Conservation (phyloP, 2,329 filamentous ascomycete genomes). For the Colletotrichum filicis region DNA sequence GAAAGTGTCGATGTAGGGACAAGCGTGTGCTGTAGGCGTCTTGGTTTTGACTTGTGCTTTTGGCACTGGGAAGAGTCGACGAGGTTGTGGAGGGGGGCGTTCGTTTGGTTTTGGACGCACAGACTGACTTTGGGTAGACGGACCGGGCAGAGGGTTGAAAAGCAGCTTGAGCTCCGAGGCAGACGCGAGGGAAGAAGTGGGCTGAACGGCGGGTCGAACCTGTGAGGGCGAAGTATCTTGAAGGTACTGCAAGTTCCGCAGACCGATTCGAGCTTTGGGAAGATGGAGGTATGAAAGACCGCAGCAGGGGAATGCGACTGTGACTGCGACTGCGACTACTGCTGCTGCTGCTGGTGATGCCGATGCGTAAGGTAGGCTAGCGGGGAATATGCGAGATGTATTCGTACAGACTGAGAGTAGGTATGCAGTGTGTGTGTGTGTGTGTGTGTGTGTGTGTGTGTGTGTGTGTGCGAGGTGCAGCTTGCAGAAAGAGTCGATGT, state of each 20-base stretch:
- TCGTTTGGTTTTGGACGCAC: conserved; percentile 29
- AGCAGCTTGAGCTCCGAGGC: conserved; percentile 27
- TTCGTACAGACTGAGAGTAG: too few relatives aligned
- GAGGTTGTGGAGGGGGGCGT: neutral
- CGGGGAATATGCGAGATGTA: neutral
- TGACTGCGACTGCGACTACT: neutral
- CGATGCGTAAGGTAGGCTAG: neutral
- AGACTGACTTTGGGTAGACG: conserved; percentile 23
- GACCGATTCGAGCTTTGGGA: neutral
- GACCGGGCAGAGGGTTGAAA: conserved; percentile 18
- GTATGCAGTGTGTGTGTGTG: too few relatives aligned
- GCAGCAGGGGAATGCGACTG: neutral
- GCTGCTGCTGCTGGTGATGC: neutral
- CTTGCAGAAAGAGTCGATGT: neutral
- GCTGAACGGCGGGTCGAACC: conserved; percentile 9
- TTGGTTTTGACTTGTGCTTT: neutral
- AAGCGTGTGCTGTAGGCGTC: neutral
- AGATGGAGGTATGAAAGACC: neutral
- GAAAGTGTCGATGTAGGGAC: conserved; percentile 22
- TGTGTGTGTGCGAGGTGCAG: neutral
- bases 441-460: neutral
- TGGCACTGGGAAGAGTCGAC: neutral
- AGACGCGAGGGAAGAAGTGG: conserved; percentile 33
- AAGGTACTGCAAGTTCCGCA: neutral
- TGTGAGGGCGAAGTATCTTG: neutral